A percentile compares a stretch with the other conserved stretches of the same genome.
phyloP scores from a whole-genome alignment of 495 filamentous ascomycete genomes.

The Lasiosphaeris hirsuta region DNA sequence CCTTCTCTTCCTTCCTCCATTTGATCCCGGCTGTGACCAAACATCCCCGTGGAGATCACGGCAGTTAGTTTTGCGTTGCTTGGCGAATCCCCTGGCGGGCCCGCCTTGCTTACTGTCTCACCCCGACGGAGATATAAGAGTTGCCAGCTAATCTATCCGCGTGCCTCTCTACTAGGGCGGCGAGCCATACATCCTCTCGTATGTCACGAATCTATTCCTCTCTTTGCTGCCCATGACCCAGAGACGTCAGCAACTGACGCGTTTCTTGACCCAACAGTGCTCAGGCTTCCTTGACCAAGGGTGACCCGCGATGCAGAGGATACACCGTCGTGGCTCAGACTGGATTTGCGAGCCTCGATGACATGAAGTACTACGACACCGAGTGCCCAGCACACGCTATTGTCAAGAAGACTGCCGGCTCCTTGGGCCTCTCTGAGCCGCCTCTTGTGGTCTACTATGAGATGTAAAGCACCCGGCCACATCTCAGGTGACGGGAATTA shows the following conservation, averaged over 20 bases:
- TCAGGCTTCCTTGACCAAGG: slow-evolving; percentile 41
- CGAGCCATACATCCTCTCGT: slow-evolving; percentile 61
- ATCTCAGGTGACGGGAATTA: not conserved
- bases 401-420: slow-evolving; percentile 49
- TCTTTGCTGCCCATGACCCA: not conserved
- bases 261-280: slow-evolving; percentile 19
- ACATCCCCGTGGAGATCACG: too few relatives aligned
- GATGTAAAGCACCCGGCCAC: not conserved
- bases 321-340: slow-evolving; percentile 58
- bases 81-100: too few relatives aligned
- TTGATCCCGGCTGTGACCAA: not conserved
- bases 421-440: slow-evolving; percentile 38
- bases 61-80: too few relatives aligned
- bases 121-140: too few relatives aligned
- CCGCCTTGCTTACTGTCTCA: too few relatives aligned
- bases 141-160: too few relatives aligned
- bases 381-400: slow-evolving; percentile 59
- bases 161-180: slow-evolving; percentile 45
- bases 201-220: not conserved
- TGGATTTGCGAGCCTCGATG: slow-evolving; percentile 59
- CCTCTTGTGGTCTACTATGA: slow-evolving; percentile 46
- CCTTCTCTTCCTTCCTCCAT: not conserved
- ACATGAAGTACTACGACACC: slow-evolving; percentile 68
- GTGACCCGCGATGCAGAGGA: slow-evolving; percentile 59
- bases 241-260: not conserved